phyloP scores from a whole-genome alignment of 345 rosid genomes.

The Populus simonii region DNA sequence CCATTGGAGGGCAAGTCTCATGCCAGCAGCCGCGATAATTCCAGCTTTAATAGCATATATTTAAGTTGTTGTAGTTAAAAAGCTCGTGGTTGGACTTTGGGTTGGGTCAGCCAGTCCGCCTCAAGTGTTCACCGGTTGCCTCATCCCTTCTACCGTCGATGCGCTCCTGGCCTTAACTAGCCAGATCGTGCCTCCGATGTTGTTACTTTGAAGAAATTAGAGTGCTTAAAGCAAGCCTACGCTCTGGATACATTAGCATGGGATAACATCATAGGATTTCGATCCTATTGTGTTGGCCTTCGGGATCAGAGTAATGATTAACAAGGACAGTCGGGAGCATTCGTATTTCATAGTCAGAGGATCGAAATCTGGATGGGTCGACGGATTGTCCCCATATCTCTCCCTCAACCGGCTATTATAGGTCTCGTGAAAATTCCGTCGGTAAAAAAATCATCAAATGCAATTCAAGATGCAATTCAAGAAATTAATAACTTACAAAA shows the following conservation, averaged over 20 bases:
- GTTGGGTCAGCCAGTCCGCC: too few relatives aligned
- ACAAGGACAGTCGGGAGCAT: background rate
- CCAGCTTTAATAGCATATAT: slow-evolving; percentile 14
- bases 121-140: slow-evolving; percentile 7
- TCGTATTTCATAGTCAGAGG: background rate
- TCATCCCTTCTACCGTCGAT: background rate
- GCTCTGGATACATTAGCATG: slow-evolving; percentile 46
- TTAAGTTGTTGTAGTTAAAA: slow-evolving; percentile 25
- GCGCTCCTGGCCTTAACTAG: slow-evolving; percentile 27
- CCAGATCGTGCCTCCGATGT: slow-evolving; percentile 32
- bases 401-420: too few relatives aligned
- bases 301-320: background rate
- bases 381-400: too few relatives aligned
- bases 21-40: slow-evolving; percentile 9
- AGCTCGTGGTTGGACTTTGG: slow-evolving; percentile 9
- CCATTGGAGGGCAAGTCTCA: slow-evolving; percentile 1
- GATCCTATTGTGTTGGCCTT: background rate
- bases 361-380: too few relatives aligned
- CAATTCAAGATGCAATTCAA: too few relatives aligned
- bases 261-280: slow-evolving; percentile 35
- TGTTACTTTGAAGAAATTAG: slow-evolving; percentile 49
- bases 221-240: slow-evolving; percentile 49
- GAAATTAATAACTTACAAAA: too few relatives aligned
- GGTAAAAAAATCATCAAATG: too few relatives aligned
- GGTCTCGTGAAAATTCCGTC: too few relatives aligned